These are phyloP conservation scores for Adansonia gregorii DNA, from an alignment of 441 rosid genomes.

Conservation along the genomic window DNA sequence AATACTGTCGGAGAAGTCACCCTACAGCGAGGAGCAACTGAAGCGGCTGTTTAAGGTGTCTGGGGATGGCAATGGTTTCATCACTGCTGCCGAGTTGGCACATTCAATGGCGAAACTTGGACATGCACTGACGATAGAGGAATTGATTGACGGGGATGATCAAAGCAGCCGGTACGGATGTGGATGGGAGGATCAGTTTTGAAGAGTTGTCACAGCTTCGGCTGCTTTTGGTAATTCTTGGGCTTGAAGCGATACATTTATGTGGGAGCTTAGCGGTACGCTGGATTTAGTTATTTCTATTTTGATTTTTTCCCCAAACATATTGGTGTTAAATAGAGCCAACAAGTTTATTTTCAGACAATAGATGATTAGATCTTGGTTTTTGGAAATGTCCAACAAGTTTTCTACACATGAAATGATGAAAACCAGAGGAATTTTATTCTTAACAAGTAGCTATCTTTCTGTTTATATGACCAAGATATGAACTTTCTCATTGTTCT, in stretches of 20 bases:
- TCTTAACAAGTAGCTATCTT: no score
- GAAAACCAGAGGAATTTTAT: no score
- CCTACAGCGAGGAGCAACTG: constrained; percentile 79
- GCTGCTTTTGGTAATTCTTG: constrained; percentile 88
- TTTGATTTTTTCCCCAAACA: neutral
- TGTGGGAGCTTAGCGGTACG: neutral
- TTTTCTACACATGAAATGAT: neutral
- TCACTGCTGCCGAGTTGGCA: constrained; percentile 83
- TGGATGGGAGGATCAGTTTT: constrained; percentile 81
- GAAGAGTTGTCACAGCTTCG: constrained; percentile 67
- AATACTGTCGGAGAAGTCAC: constrained; percentile 57
- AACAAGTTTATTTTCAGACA: neutral
- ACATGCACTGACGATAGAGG: constrained; percentile 78
- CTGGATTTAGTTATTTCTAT: no score
- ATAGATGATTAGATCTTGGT: neutral
- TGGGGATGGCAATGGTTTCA: constrained; percentile 82
- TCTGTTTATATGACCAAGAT: no score
- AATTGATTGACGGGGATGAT: constrained; percentile 84
- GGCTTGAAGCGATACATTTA: constrained; percentile 39
- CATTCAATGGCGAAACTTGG: constrained; percentile 92
- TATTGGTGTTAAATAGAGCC: neutral
- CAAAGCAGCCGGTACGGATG: constrained; percentile 85
- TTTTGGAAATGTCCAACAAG: neutral
- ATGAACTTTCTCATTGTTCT: no score
- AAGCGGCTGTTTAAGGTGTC: constrained; percentile 71